Base-by-base conservation (phyloP, 2,329 filamentous ascomycete genomes). In the Cladosporium velox region DNA sequence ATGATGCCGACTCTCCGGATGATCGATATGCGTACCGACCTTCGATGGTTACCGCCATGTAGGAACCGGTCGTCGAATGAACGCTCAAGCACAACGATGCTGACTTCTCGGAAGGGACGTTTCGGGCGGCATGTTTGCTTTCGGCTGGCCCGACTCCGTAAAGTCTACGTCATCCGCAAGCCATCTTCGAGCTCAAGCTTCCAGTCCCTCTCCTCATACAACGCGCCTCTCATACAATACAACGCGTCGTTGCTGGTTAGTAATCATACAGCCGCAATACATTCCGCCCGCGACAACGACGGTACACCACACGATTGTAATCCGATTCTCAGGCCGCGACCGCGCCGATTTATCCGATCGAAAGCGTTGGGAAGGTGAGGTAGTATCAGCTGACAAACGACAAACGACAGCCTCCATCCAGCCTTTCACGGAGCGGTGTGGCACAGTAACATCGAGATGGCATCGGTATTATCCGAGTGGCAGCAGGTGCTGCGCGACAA, bases 401-500 rank as follows among this genome's bases (percentile, higher is more conserved):
- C 52, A 47, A 11, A 47, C 41, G n/a, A 21, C 41, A 47, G n/a
- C 7, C 8, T 21, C 8, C n/a, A 55, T 47, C 8, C n/a, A 55
- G 52, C 30, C 52, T 55, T 15, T 26, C 24, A 24, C 30, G 26
- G 24, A 21, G 12, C 44, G 26, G 58, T 49, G 26, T 15, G 24
- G n/a, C 15, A 30, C 59, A 35, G 51, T 38, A 28, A 15, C 28
- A 47, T 35, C 34, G 34, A 35, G 34, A 63, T 64, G 61, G 32
- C 51, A 21, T 55, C 61, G 49, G 32, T 57, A 21, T 67, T 72
- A 67, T 61, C 67, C 18, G 66, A 54, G 30, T 51, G 68, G 14
- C 51, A 67, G 44, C 68, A 73, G 61, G 54, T 68, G 24, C 44
- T 75, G 5, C 74, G 74, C 61, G 73, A 77, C 47, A 65, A 70